Evolutionary conservation across 495 filamentous ascomycete species (phyloP).

Genomic region (Trypethelium eluteriae): DNA sequence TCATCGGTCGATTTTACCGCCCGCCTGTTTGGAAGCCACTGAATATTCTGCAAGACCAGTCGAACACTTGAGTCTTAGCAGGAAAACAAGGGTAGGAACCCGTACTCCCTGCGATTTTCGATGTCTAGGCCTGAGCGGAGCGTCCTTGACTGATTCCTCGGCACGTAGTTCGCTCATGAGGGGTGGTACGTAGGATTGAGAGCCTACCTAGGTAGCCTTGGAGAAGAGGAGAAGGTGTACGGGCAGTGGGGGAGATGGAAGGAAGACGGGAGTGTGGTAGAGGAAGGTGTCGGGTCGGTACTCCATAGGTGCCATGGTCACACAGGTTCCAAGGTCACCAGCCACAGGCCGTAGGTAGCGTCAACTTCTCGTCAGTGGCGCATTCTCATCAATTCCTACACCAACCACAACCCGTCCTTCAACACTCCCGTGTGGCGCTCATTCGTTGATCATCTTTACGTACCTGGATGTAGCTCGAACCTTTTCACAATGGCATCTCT

Average conservation of each 20-base stretch:
- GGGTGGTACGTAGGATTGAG: too few relatives aligned
- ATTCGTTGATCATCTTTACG: background rate
- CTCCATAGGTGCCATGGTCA: background rate
- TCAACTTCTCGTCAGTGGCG: slow-evolving; percentile 1
- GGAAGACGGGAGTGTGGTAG: too few relatives aligned
- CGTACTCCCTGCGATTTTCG: too few relatives aligned
- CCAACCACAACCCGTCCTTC: background rate
- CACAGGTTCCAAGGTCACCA: background rate
- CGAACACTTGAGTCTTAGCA: background rate
- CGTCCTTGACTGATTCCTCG: too few relatives aligned
- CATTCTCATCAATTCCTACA: background rate
- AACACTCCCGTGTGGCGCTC: background rate
- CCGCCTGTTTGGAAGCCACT: background rate
- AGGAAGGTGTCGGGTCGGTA: background rate
- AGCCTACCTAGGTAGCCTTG: too few relatives aligned
- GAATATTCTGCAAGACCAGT: background rate
- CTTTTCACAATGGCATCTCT: background rate
- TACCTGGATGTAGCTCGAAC: background rate
- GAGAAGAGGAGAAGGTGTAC: too few relatives aligned
- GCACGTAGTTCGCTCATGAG: too few relatives aligned
- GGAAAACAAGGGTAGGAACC: too few relatives aligned
- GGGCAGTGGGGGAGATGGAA: too few relatives aligned
- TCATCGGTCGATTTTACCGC: background rate
- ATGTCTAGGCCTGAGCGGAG: too few relatives aligned
- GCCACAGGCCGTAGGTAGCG: background rate